Conservation (phyloP, 2,329 filamentous ascomycete genomes). For the Allantophomopsis lycopodina region DNA sequence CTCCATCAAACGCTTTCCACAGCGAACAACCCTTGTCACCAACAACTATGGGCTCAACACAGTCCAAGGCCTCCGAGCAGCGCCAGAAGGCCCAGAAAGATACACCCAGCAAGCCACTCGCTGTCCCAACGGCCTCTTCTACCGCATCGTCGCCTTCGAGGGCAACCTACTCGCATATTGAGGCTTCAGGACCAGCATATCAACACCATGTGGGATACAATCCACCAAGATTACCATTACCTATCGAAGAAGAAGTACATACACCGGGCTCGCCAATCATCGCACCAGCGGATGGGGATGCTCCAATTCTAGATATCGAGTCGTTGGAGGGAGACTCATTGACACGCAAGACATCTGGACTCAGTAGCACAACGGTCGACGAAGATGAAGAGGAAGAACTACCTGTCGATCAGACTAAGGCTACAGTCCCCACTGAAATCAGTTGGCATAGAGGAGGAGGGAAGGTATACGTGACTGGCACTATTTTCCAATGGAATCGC, state of each 20-base stretch:
- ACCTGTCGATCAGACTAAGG: conserved; percentile 58
- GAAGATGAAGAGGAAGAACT: conserved; percentile 76
- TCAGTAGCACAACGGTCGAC: conserved; percentile 53
- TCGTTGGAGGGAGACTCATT: conserved; percentile 31
- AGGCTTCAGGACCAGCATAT: conserved; percentile 27
- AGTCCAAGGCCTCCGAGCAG: conserved; percentile 17
- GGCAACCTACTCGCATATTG: conserved; percentile 25
- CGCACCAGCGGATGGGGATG: conserved; percentile 44
- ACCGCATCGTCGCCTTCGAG: conserved; percentile 10
- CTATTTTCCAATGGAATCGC: conserved; percentile 93
- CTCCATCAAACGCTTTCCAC: conserved; percentile 6
- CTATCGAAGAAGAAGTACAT: conserved; percentile 84
- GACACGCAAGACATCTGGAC: conserved; percentile 39
- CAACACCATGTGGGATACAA: conserved; percentile 44
- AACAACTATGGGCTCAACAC: conserved; percentile 9
- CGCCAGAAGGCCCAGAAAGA: conserved; percentile 21
- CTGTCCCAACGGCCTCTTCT: conserved; percentile 24
- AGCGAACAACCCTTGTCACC: conserved; percentile 7
- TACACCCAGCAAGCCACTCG: conserved; percentile 41
- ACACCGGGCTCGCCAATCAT: conserved; percentile 85
- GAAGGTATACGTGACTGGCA: conserved; percentile 92
- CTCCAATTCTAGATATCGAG: conserved; percentile 19
- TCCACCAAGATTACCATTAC: conserved; percentile 80
- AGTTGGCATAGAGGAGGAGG: conserved; percentile 78
- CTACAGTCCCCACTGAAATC: conserved; percentile 70